These are phyloP conservation scores for Psilocybe sp. DNA, from an alignment of 768 basidiomycete genomes.

Conservation along the genomic window DNA sequence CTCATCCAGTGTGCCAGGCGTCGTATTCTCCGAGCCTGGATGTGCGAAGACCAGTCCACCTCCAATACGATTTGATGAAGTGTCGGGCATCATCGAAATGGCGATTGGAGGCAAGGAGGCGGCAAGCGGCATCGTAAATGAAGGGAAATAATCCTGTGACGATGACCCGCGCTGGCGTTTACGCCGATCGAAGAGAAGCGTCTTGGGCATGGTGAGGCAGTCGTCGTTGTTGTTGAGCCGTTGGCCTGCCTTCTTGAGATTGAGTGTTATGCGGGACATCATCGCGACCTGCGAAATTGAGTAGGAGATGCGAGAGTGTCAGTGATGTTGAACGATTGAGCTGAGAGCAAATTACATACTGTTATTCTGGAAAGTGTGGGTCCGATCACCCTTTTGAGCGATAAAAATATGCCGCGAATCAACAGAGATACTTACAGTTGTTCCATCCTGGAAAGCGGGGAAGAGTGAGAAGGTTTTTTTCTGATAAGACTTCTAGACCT, in stretches of 20 bases:
- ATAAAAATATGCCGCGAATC: neutral
- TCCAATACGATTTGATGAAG: no score
- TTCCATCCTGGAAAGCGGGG: slow-evolving; percentile 27
- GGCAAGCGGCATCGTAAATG: slow-evolving; percentile 6
- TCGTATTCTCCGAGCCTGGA: no score
- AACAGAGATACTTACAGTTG: slow-evolving; percentile 25
- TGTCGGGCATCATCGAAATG: neutral
- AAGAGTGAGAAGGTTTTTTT: neutral
- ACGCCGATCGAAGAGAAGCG: slow-evolving; percentile 16
- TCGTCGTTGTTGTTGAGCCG: slow-evolving; percentile 12
- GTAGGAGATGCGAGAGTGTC: neutral
- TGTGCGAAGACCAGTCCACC: no score
- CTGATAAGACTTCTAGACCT: slow-evolving; percentile 12
- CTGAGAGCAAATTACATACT: neutral
- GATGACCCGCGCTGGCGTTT: slow-evolving; percentile 3
- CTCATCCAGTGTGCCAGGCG: no score
- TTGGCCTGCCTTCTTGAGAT: slow-evolving; percentile 41
- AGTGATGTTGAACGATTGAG: no score
- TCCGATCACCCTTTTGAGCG: neutral
- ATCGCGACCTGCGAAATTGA: slow-evolving; percentile 41
- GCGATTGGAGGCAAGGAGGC: slow-evolving; percentile 3
- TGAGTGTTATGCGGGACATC: slow-evolving; percentile 69
- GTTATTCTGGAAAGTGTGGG: neutral
- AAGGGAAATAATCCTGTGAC: slow-evolving; percentile 2
- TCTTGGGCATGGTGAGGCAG: slow-evolving; percentile 9